Percentiles rank a stretch among this genome's conserved stretches.
These are phyloP conservation scores for Pleurozium schreberi DNA, from an alignment of 225 moss, liverwort and hornwort species.

Conservation along the genomic window DNA sequence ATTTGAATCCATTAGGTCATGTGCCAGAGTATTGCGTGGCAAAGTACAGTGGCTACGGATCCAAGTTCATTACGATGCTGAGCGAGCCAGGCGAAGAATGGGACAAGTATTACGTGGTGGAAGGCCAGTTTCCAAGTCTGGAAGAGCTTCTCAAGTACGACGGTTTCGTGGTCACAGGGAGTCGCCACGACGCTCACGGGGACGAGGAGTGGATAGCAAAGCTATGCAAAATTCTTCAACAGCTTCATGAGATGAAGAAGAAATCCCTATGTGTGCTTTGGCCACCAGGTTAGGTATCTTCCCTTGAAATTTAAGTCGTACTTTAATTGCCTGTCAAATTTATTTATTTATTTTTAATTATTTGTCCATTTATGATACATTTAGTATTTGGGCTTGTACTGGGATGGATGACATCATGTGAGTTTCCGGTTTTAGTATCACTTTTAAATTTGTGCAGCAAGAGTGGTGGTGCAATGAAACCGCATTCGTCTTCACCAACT, in stretches of 20 bases:
- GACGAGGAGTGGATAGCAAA: slow-evolving; percentile 60
- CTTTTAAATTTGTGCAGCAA: not conserved
- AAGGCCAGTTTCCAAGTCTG: slow-evolving; percentile 60
- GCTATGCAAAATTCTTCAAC: slow-evolving; percentile 52
- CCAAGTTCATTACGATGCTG: slow-evolving; percentile 57
- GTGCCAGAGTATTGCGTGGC: slow-evolving; percentile 36
- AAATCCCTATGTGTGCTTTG: slow-evolving; percentile 71
- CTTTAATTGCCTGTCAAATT: not conserved
- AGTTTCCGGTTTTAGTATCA: not conserved
- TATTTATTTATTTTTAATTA: no score
- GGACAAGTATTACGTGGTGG: slow-evolving; percentile 65
- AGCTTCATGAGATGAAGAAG: slow-evolving; percentile 48
- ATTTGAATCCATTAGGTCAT: slow-evolving; percentile 8
- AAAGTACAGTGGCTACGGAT: slow-evolving; percentile 65
- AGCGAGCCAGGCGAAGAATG: slow-evolving; percentile 67
- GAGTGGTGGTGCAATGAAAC: not conserved
- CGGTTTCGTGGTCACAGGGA: slow-evolving; percentile 79
- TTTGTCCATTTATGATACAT: not conserved
- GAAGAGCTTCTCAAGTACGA: slow-evolving; percentile 66
- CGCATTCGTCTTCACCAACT: not conserved
- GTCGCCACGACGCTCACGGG: slow-evolving; percentile 80
- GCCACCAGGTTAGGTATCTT: slow-evolving; percentile 55
- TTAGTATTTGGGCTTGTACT: not conserved
- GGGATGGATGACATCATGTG: not conserved
- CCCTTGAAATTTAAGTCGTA: not conserved